Evolutionary conservation across 2,329 filamentous ascomycete species (phyloP).

Genomic region (Clarireedia homoeocarpa): DNA sequence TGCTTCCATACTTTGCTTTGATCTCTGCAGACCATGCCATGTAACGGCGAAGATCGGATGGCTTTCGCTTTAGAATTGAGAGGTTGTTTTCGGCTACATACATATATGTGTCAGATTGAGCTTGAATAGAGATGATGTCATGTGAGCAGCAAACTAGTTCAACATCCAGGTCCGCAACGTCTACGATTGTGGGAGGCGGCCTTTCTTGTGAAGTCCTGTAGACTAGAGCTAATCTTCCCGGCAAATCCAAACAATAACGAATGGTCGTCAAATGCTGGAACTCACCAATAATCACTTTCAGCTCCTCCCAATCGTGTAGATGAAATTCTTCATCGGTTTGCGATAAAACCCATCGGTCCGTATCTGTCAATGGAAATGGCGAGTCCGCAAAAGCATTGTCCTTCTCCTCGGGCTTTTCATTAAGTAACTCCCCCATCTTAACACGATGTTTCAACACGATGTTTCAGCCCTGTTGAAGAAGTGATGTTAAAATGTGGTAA

Average conservation of each 20-base stretch:
- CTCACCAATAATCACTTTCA: conserved; percentile 59
- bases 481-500: neutral
- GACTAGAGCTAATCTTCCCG: neutral
- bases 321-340: conserved; percentile 63
- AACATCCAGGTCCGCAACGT: no score
- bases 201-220: neutral
- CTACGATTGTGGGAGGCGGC: no score
- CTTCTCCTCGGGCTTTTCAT: neutral
- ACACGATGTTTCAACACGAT: neutral
- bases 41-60: conserved; percentile 73
- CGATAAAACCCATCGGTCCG: conserved; percentile 50
- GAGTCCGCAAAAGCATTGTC: conserved; percentile 17
- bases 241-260: neutral
- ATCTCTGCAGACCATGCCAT: conserved; percentile 67
- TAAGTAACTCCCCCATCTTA: conserved; percentile 8
- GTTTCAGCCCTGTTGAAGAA: conserved; percentile 8
- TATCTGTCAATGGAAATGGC: conserved; percentile 52
- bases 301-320: conserved; percentile 64
- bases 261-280: neutral
- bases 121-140: neutral
- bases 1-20: conserved; percentile 66
- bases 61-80: conserved; percentile 67
- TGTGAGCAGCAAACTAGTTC: neutral
- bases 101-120: neutral
- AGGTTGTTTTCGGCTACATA: conserved; percentile 48